A percentile compares a stretch with the other conserved stretches of the same genome.
phyloP scores from a whole-genome alignment of 1,139 yeast species.

The Pichia sp. region DNA sequence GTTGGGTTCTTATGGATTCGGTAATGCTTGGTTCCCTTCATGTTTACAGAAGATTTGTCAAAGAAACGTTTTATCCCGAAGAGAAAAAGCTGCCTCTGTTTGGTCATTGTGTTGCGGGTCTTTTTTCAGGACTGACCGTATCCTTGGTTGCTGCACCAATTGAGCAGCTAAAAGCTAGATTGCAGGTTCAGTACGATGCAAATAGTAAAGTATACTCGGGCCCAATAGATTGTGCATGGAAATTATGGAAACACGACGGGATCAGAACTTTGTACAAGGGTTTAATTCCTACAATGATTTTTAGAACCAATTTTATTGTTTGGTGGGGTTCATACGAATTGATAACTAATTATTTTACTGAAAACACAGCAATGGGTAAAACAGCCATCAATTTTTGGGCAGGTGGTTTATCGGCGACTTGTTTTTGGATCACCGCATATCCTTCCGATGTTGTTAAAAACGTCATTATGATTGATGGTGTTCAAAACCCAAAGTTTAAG shows the following conservation, averaged over 20 bases:
- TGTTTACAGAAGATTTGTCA: constrained; percentile 59
- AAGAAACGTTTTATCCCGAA: constrained; percentile 54
- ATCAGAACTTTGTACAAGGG: constrained; percentile 73
- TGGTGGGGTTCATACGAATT: constrained; percentile 95
- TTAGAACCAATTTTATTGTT: constrained; percentile 76
- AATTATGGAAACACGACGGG: constrained; percentile 51
- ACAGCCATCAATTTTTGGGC: constrained; percentile 83
- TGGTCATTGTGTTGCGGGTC: constrained; percentile 68
- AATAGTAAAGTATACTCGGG: constrained; percentile 61
- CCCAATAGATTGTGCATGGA: constrained; percentile 63
- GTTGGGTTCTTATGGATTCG: constrained; percentile 91
- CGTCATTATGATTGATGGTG: constrained; percentile 74
- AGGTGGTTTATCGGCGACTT: constrained; percentile 79
- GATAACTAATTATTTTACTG: constrained; percentile 60
- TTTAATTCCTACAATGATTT: constrained; percentile 75
- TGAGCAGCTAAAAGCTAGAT: constrained; percentile 79
- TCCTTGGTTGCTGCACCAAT: constrained; percentile 92
- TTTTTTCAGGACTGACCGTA: constrained; percentile 89
- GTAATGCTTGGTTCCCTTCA: constrained; percentile 84
- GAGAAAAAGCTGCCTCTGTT: constrained; percentile 52
- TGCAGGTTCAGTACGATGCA: constrained; percentile 86
- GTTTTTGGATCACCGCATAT: constrained; percentile 86
- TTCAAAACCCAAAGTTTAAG: constrained; percentile 60
- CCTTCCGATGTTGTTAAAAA: constrained; percentile 89
- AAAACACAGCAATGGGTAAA: constrained; percentile 52